A percentile compares a stretch with the other conserved stretches of the same genome.
phyloP scores from a whole-genome alignment of 106 monocot species.

The Dendrobium catenatum region DNA sequence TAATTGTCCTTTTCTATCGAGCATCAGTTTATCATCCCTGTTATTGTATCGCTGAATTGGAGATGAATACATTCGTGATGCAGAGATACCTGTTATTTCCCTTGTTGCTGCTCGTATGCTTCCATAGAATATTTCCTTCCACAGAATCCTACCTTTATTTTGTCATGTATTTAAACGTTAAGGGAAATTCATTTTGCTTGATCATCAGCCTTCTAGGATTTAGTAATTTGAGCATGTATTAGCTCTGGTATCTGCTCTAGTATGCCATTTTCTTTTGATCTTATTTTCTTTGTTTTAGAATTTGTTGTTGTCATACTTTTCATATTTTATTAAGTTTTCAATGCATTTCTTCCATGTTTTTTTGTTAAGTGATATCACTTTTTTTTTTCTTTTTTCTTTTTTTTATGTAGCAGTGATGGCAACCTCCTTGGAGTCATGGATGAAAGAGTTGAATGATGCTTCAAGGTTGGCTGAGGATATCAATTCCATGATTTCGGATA shows the following conservation, averaged over 20 bases:
- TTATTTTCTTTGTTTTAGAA: neutral
- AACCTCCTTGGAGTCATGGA: conserved; percentile 58
- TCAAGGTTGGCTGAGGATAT: conserved; percentile 79
- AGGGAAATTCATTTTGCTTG: neutral
- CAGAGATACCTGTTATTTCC: too few species aligned
- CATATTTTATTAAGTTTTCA: neutral
- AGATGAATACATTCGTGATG: too few species aligned
- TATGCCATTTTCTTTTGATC: neutral
- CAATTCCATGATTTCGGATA: conserved; percentile 64
- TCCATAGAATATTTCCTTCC: neutral
- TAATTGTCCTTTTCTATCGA: neutral
- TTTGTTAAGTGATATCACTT: neutral
- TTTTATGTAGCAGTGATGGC: conserved; percentile 50
- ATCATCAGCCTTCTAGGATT: neutral
- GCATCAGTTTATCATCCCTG: too few species aligned
- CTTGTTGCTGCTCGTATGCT: neutral
- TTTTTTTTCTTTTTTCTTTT: neutral
- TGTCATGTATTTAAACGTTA: neutral
- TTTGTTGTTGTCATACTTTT: neutral
- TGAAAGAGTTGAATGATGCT: conserved; percentile 69
- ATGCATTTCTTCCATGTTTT: neutral
- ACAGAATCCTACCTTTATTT: neutral
- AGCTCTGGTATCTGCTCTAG: neutral
- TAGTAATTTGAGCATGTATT: too few species aligned
- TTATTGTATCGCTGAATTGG: too few species aligned